Evolutionary conservation across 2,329 filamentous ascomycete genomes (phyloP), one percentile per base, ranked within the genome.

Genomic region (Coleophoma cylindrospora): DNA sequence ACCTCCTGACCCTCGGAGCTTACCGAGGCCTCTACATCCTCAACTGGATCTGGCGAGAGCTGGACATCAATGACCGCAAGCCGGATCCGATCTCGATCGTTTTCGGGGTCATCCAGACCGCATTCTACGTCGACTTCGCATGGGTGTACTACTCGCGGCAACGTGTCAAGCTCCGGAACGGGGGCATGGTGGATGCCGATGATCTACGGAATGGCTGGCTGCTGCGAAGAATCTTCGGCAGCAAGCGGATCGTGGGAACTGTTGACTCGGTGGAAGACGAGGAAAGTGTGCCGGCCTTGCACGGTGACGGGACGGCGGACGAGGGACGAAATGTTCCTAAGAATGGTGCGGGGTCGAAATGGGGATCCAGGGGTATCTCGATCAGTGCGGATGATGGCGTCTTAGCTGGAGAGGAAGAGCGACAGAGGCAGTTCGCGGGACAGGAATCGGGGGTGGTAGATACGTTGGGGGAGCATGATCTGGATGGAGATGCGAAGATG

Each of bases 71-170:
- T 32, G 79, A 81, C 59, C 67, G 77, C 80, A 19, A 82, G 55
- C 83, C 84, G 53, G 86, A 91, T 60, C 76, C 82, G 3, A 81
- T 92, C 10, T 85, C 88, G 8, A 81, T 94, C 64, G 80, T 95
- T 54, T 96, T 95, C 62, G 92, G 92, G 50, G 73, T 95, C 52
- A 75, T 97, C 22, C 92, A 97, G 72, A 96, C 91, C 0, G 84
- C 87, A 1, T 81, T 96, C 40, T 96, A 96, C 68, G 67, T 91
- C 59, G 92, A 97, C 70, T 97, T 97, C 66, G 91, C 90, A 34
- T 96, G 91, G 91, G 91, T 97, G 1, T 97, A 97, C 75, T 96
- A 89, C 73, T 88, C 87, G 11, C 81, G 92, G 56, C 92, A 96
- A 73, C 83, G 91, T 50, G 91, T 97, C 64, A 96, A 96, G 83